Evolutionary conservation across 805 yeast genomes (phyloP), one percentile per base, ranked within the genome.

Genomic region (Barnettozyma vustinii): DNA sequence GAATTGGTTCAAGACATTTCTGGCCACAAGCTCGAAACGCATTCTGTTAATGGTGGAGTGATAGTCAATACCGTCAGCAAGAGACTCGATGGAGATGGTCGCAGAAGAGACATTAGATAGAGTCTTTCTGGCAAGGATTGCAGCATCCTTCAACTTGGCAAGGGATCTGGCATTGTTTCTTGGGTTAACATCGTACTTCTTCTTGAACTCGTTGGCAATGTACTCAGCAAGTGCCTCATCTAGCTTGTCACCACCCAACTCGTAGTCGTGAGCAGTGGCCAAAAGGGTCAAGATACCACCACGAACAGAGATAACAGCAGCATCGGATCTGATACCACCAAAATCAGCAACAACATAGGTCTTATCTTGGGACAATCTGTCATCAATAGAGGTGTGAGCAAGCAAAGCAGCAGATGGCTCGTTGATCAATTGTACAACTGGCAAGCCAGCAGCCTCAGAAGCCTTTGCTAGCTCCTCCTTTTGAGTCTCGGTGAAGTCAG

Each of bases 241-340:
- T 60, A 94, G 76, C 65, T 80, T 74, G 60, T 81, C 85, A 67
- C 99, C 99, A 63, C 98, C 98, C 52, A 94, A 78, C 47, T 79
- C 81, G 59, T 74, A 74, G 66, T 87, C 86, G 64, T 90, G 96
- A 51, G 81, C 80, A 56, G 97, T 88, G 52, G 96, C 84, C 59
- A 94, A 75, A 42, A 89, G 75, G 48, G 99, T 92, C 71, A 87
- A 77, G 57, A 94, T 80, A 62, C 99, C 99, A 55, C 96, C 96
- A 74, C 97, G 83, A 47, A 84, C 87, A 37, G 97, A 83, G 60
- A 94, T 74, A 45, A 94, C 91, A 51, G 98, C 96, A 53, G 91
- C 97, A 65, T 94, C 98, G 39, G 96, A 84, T 71, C 98, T 80
- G 59, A 90, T 77, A 64, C 96, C 97, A 67, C 99, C 99, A 62